Percentiles rank a stretch among this genome's conserved stretches.
Evolutionary conservation across 768 basidiomycete genomes (phyloP).

Genomic region (Xanthoconium stramineum): DNA sequence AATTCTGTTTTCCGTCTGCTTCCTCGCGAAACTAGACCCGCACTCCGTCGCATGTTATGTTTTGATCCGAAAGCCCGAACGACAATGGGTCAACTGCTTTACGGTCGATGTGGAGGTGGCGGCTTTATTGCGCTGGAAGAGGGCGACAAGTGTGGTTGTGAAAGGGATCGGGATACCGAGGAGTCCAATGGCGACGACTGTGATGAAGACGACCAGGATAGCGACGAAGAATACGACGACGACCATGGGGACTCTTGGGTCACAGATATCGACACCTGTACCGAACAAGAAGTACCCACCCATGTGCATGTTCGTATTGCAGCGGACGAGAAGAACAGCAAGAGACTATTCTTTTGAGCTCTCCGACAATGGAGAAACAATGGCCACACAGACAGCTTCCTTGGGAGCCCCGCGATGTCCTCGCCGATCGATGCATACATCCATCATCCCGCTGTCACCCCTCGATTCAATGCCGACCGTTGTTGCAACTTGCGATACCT

Average conservation of each 20-base stretch:
- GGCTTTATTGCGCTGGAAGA: slow-evolving; percentile 52
- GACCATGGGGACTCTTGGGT: slow-evolving; percentile 91
- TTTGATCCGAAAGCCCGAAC: slow-evolving; percentile 87
- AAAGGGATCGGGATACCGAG: slow-evolving; percentile 29
- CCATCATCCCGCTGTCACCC: too few relatives aligned
- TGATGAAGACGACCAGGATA: slow-evolving; percentile 7
- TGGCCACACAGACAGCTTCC: background rate
- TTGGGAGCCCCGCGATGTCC: slow-evolving; percentile 10
- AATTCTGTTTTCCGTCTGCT: slow-evolving; percentile 96
- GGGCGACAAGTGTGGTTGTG: slow-evolving; percentile 64
- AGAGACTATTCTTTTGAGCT: slow-evolving; percentile 68
- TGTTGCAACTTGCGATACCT: background rate
- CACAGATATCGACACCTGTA: slow-evolving; percentile 67
- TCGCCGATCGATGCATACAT: slow-evolving; percentile 9
- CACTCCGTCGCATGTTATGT: slow-evolving; percentile 89
- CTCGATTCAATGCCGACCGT: background rate
- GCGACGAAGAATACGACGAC: slow-evolving; percentile 49
- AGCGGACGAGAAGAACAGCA: slow-evolving; percentile 69
- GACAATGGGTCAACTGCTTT: slow-evolving; percentile 87
- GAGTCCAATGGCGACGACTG: slow-evolving; percentile 41
- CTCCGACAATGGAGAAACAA: background rate
- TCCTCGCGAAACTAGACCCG: slow-evolving; percentile 87
- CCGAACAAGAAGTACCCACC: slow-evolving; percentile 41
- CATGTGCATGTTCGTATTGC: slow-evolving; percentile 76
- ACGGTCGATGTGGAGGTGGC: slow-evolving; percentile 71